phyloP scores from a whole-genome alignment of 148 eudicot genomes.

The Arbutus unedo region DNA sequence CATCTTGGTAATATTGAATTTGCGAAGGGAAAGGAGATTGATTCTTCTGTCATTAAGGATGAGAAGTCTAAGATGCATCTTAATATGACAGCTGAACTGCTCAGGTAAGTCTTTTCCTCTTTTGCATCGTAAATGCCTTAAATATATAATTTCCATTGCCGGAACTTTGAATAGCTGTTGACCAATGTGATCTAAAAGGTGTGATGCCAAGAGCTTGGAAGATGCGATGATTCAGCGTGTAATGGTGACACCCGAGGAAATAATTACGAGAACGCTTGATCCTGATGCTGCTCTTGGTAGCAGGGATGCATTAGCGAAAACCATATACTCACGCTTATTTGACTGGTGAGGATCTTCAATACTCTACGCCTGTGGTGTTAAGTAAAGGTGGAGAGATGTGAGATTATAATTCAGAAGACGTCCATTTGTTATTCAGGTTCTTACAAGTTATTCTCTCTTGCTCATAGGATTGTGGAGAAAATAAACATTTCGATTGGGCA shows the following conservation, averaged over 20 bases:
- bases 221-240: constrained; percentile 94
- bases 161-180: not conserved
- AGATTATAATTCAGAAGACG: not conserved
- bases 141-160: not conserved
- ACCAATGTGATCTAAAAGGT: constrained; percentile 42
- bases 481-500: constrained; percentile 94
- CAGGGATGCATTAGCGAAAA: constrained; percentile 97
- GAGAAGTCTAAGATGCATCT: constrained; percentile 88
- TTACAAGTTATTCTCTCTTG: constrained; percentile 20
- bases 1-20: constrained; percentile 95
- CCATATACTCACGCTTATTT: constrained; percentile 90
- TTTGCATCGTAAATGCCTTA: not conserved
- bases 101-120: constrained; percentile 45
- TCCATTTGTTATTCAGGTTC: constrained; percentile 7
- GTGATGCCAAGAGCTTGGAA: constrained; percentile 87
- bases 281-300: constrained; percentile 76
- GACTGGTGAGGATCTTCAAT: constrained; percentile 60
- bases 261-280: constrained; percentile 86
- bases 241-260: constrained; percentile 98
- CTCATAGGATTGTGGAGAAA: constrained; percentile 87
- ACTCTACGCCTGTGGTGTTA: not conserved
- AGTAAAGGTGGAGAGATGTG: not conserved
- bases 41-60: constrained; percentile 88
- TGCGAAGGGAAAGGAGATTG: constrained; percentile 83
- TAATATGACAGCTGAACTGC: constrained; percentile 74